Conservation (phyloP, 108 stramenopile genomes). For the Nitzschia putrida region DNA sequence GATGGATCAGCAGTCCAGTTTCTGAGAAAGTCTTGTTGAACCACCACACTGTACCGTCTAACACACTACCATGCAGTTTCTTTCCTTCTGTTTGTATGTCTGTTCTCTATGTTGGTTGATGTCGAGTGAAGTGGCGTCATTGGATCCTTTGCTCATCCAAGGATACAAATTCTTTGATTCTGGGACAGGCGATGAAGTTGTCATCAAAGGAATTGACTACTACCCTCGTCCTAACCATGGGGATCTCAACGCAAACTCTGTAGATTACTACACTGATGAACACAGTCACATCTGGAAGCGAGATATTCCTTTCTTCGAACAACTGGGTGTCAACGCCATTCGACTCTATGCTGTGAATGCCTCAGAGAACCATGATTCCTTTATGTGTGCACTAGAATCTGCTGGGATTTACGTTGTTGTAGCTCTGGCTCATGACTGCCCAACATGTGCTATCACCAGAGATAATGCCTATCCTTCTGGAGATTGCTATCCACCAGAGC, state of each 20-base stretch:
- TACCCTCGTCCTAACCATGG: constrained; percentile 52
- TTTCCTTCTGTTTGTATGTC: too few species aligned
- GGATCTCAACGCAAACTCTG: constrained; percentile 7
- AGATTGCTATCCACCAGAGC: constrained; percentile 42
- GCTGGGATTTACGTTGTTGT: constrained; percentile 52
- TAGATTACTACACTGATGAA: constrained; percentile 50
- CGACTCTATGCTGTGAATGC: constrained; percentile 51
- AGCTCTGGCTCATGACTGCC: constrained; percentile 34
- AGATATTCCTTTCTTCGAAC: constrained; percentile 42
- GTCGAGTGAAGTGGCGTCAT: neutral
- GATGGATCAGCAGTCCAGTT: too few species aligned
- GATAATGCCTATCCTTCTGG: constrained; percentile 21
- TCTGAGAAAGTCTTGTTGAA: too few species aligned
- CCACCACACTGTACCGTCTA: too few species aligned
- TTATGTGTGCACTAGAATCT: constrained; percentile 49
- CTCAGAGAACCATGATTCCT: constrained; percentile 37
- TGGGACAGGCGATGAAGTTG: constrained; percentile 33
- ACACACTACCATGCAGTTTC: too few species aligned
- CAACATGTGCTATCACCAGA: constrained; percentile 35
- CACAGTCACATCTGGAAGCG: constrained; percentile 40
- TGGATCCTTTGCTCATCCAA: constrained; percentile 20
- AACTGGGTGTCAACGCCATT: constrained; percentile 51
- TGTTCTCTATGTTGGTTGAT: neutral
- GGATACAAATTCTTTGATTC: constrained; percentile 45
- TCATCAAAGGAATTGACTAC: constrained; percentile 50